Evolutionary conservation across 192 early-diverging fungal species (phyloP).

Genomic region (Gigaspora rosea): DNA sequence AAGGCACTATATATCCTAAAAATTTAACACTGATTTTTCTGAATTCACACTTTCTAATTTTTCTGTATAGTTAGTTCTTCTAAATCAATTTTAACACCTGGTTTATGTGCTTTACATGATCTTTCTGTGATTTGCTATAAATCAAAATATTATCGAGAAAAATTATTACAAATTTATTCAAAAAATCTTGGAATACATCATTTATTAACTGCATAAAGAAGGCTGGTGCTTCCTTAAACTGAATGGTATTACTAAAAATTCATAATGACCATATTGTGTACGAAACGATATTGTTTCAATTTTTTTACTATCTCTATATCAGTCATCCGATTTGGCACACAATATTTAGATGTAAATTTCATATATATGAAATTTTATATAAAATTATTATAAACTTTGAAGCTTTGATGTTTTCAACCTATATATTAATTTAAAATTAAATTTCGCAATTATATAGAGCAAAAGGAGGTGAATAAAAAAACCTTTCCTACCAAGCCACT

Average conservation of each 20-base stretch:
- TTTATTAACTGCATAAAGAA: conserved; percentile 58
- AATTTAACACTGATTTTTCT: conserved; percentile 20
- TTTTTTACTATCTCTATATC: too few relatives aligned
- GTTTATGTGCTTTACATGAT: conserved; percentile 24
- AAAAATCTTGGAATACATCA: conserved; percentile 42
- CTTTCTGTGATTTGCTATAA: conserved; percentile 14
- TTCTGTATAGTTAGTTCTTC: conserved; percentile 31
- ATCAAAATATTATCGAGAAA: conserved; percentile 51
- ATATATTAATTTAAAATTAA: too few relatives aligned
- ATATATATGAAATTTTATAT: too few relatives aligned
- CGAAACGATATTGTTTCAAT: conserved; percentile 48
- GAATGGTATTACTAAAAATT: conserved; percentile 63
- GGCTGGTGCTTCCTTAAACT: conserved; percentile 63
- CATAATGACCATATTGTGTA: conserved; percentile 47
- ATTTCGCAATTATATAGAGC: too few relatives aligned
- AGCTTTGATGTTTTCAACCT: too few relatives aligned
- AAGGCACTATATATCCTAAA: conserved; percentile 36
- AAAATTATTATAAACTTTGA: too few relatives aligned
- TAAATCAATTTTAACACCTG: conserved; percentile 24
- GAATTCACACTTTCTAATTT: conserved; percentile 34
- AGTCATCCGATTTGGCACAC: too few relatives aligned
- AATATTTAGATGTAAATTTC: too few relatives aligned
- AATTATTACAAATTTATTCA: conserved; percentile 38
- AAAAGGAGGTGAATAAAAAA: too few relatives aligned
- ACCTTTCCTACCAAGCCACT: too few relatives aligned